These are phyloP conservation scores for Solanum etuberosum DNA, from an alignment of 257 asterid species.

Conservation along the genomic window DNA sequence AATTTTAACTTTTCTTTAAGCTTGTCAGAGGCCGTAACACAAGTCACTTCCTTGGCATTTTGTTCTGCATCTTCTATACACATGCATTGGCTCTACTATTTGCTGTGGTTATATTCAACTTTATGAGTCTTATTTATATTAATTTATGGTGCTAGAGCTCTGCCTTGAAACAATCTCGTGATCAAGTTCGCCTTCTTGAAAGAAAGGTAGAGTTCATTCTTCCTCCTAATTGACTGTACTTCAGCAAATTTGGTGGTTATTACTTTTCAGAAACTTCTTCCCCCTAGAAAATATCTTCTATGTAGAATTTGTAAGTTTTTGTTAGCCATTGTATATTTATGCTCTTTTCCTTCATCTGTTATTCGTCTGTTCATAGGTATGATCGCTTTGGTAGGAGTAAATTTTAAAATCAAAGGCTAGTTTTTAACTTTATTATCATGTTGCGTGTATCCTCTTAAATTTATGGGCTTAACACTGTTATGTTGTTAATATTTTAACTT, in stretches of 20 bases:
- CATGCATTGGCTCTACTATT: neutral
- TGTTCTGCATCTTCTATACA: neutral
- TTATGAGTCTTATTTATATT: slow-evolving; percentile 8
- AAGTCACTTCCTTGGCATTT: neutral
- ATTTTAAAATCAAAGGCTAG: neutral
- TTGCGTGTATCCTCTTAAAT: neutral
- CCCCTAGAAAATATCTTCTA: neutral
- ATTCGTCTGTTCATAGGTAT: neutral
- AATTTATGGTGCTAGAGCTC: slow-evolving; percentile 53
- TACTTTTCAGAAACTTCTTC: neutral
- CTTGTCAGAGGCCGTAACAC: neutral
- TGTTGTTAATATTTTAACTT: neutral
- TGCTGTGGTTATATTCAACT: neutral
- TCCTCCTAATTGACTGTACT: neutral
- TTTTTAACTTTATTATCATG: neutral
- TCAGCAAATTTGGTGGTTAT: neutral
- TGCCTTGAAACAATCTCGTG: slow-evolving; percentile 66
- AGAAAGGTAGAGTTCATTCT: slow-evolving; percentile 46
- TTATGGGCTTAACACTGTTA: neutral
- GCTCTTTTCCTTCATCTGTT: neutral
- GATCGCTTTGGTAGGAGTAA: neutral
- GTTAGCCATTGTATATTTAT: neutral
- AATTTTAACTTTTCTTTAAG: neutral
- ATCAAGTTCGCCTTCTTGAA: slow-evolving; percentile 62
- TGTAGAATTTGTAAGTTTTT: neutral